These are phyloP conservation scores for Camillea tinctor DNA, from an alignment of 2,329 filamentous ascomycete species.

Conservation along the genomic window DNA sequence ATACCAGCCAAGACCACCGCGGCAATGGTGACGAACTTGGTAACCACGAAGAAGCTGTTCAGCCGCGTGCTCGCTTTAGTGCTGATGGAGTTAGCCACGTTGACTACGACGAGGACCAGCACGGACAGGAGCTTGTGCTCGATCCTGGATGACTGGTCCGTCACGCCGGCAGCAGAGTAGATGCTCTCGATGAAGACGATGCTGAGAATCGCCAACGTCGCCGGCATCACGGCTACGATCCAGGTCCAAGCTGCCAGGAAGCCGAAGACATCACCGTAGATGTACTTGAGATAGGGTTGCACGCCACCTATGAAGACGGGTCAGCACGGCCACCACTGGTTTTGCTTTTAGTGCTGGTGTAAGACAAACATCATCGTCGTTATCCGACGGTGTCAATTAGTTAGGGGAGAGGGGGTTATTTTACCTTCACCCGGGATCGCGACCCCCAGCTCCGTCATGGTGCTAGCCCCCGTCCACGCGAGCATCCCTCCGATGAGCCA, in stretches of 20 bases:
- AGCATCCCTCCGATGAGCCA: constrained; percentile 62
- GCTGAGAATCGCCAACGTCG: constrained; percentile 61
- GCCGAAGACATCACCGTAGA: constrained; percentile 60
- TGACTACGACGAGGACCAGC: constrained; percentile 45
- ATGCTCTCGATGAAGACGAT: constrained; percentile 64
- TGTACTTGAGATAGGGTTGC: constrained; percentile 60
- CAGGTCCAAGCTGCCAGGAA: constrained; percentile 66
- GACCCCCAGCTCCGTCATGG: constrained; percentile 62
- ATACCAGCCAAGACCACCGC: constrained; percentile 49
- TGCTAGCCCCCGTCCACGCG: constrained; percentile 63
- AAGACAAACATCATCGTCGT: neutral
- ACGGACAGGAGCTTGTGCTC: constrained; percentile 52
- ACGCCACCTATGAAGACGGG: constrained; percentile 50
- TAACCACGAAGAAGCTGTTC: constrained; percentile 54
- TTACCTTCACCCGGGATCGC: constrained; percentile 60
- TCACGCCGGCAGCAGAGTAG: constrained; percentile 50
- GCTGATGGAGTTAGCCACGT: constrained; percentile 54
- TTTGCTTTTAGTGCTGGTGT: too few relatives aligned
- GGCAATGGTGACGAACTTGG: constrained; percentile 51
- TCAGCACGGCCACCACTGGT: constrained; percentile 1
- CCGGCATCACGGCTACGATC: constrained; percentile 64
- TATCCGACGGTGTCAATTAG: neutral
- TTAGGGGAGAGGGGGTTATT: too few relatives aligned
- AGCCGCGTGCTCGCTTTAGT: constrained; percentile 54
- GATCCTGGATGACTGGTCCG: constrained; percentile 41